Evolutionary conservation across 805 yeast genomes (phyloP).

Genomic region (Yarrowia hollandica): DNA sequence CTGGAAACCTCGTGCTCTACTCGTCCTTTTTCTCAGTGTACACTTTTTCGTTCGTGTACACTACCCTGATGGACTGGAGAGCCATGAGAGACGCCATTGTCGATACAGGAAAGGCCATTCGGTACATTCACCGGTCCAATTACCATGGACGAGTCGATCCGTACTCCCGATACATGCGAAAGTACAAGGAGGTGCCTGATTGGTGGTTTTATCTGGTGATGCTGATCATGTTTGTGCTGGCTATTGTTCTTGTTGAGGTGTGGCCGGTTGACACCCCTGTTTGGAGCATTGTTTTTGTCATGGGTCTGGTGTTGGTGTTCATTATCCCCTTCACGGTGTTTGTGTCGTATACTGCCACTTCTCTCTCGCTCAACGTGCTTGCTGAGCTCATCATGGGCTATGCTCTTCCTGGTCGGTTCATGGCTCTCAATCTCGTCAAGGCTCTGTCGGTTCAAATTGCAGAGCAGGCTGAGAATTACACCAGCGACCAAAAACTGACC

Average conservation of each 20-base stretch:
- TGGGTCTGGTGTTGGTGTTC: slow-evolving; percentile 54
- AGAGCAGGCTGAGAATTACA: slow-evolving; percentile 57
- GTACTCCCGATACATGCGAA: slow-evolving; percentile 31
- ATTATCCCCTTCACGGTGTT: slow-evolving; percentile 63
- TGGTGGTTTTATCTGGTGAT: slow-evolving; percentile 64
- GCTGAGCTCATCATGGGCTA: slow-evolving; percentile 66
- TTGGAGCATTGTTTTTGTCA: slow-evolving; percentile 60
- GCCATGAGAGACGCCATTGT: slow-evolving; percentile 34
- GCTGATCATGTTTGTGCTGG: slow-evolving; percentile 43
- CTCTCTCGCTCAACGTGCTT: slow-evolving; percentile 59
- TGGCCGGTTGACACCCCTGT: slow-evolving; percentile 39
- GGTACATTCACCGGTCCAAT: neutral
- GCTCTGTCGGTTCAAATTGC: slow-evolving; percentile 63
- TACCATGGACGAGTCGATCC: slow-evolving; percentile 31
- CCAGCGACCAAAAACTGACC: slow-evolving; percentile 59
- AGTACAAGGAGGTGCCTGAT: slow-evolving; percentile 68
- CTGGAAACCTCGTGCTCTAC: slow-evolving; percentile 48
- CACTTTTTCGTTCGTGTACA: slow-evolving; percentile 55
- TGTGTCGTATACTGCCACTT: slow-evolving; percentile 58
- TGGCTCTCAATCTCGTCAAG: slow-evolving; percentile 58
- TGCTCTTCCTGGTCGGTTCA: slow-evolving; percentile 59
- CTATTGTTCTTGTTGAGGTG: slow-evolving; percentile 32
- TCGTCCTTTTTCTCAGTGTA: slow-evolving; percentile 59
- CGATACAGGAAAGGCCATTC: neutral
- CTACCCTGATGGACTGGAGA: slow-evolving; percentile 32